phyloP scores from a whole-genome alignment of 208 protist species.

The Wallacemonas sp. region DNA sequence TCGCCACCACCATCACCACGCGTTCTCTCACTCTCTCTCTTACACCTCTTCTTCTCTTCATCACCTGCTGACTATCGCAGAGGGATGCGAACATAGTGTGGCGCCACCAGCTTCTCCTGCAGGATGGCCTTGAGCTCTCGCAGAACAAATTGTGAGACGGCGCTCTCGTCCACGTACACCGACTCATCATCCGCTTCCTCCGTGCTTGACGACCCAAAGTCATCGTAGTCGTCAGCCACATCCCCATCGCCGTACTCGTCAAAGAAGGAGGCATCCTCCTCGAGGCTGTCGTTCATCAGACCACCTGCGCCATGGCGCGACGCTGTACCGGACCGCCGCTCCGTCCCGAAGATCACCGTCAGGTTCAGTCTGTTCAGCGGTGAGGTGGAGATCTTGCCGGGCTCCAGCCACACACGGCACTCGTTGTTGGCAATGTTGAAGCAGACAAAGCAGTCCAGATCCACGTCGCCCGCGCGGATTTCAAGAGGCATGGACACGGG shows the following conservation, averaged over 20 bases:
- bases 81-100: constrained; percentile 67
- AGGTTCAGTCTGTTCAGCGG: constrained; percentile 69
- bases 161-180: constrained; percentile 69
- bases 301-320: constrained; percentile 4
- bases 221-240: constrained; percentile 14
- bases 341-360: constrained; percentile 52
- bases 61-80: constrained; percentile 14
- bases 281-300: constrained; percentile 19
- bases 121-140: constrained; percentile 69
- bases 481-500: constrained; percentile 67
- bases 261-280: background rate
- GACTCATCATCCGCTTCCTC: constrained; percentile 35
- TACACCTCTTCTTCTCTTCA: background rate
- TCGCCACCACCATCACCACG: background rate
- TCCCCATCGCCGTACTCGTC: constrained; percentile 11
- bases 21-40: background rate
- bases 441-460: constrained; percentile 80
- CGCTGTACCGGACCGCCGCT: constrained; percentile 12
- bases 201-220: constrained; percentile 15
- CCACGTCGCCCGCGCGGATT: constrained; percentile 58
- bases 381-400: constrained; percentile 60
- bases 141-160: constrained; percentile 66
- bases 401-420: constrained; percentile 73
- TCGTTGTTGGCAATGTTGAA: constrained; percentile 59
- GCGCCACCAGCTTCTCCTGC: constrained; percentile 66